These are phyloP conservation scores for Penicillium mononematosum DNA, from an alignment of 495 filamentous ascomycete genomes.

Conservation along the genomic window DNA sequence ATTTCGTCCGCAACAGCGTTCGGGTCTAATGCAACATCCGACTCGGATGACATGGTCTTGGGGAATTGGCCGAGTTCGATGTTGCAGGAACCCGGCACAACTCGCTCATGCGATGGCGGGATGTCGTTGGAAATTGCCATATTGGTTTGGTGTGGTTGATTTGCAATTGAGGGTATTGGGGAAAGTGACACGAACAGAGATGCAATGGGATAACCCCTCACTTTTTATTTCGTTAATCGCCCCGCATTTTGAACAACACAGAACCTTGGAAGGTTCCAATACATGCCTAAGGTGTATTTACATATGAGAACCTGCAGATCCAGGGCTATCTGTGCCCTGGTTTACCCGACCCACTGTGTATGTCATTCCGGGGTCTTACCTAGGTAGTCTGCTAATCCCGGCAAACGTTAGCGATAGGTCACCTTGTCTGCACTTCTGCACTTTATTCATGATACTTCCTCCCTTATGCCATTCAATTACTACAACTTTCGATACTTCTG, in stretches of 20 bases:
- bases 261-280: neutral
- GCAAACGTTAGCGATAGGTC: neutral
- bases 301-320: no score
- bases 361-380: neutral
- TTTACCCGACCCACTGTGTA: no score
- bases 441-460: no score
- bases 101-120: constrained; percentile 51
- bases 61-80: constrained; percentile 42
- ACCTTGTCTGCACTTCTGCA: no score
- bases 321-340: no score
- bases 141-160: neutral
- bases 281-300: no score
- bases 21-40: constrained; percentile 42
- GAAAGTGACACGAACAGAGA: neutral
- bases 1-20: constrained; percentile 42
- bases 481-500: neutral
- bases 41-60: constrained; percentile 27
- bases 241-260: neutral
- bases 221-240: neutral
- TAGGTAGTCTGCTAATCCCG: neutral
- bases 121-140: constrained; percentile 14
- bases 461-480: no score
- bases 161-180: neutral
- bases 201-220: neutral
- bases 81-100: constrained; percentile 60